A percentile compares a stretch with the other conserved stretches of the same genome.
Conservation (phyloP, 208 protist genomes). For the Tritrichomonas foetus region DNA sequence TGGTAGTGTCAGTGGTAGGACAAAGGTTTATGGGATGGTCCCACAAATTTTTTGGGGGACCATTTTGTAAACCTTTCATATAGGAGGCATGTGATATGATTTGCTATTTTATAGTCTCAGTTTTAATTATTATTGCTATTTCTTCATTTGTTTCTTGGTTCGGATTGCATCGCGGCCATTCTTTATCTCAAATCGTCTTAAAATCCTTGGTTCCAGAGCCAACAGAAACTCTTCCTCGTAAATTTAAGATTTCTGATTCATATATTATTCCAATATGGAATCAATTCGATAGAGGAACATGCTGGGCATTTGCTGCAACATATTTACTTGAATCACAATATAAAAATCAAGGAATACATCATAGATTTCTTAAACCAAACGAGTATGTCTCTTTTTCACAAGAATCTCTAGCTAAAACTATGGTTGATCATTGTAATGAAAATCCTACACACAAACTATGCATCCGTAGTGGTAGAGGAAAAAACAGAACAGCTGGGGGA, state of each 20-base stretch:
- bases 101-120: too few species aligned
- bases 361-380: background rate
- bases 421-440: conserved; percentile 12
- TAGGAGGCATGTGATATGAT: too few species aligned
- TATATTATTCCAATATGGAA: background rate
- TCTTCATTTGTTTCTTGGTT: too few species aligned
- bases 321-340: conserved; percentile 23
- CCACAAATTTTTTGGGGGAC: too few species aligned
- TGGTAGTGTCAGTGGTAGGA: too few species aligned
- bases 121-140: too few species aligned
- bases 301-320: background rate
- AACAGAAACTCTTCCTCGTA: background rate
- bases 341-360: background rate
- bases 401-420: background rate
- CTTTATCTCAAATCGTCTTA: background rate
- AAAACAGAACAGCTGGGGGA: background rate
- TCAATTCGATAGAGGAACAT: background rate
- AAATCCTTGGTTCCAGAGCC: background rate
- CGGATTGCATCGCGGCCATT: too few species aligned
- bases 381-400: background rate
- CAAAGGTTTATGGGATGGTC: too few species aligned
- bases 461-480: background rate
- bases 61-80: too few species aligned
- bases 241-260: background rate
- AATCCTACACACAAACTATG: background rate